Percentiles rank a stretch among this genome's conserved stretches.
Conservation (phyloP, 352 stramenopile genomes). For the Phytophthora agathidicida region DNA sequence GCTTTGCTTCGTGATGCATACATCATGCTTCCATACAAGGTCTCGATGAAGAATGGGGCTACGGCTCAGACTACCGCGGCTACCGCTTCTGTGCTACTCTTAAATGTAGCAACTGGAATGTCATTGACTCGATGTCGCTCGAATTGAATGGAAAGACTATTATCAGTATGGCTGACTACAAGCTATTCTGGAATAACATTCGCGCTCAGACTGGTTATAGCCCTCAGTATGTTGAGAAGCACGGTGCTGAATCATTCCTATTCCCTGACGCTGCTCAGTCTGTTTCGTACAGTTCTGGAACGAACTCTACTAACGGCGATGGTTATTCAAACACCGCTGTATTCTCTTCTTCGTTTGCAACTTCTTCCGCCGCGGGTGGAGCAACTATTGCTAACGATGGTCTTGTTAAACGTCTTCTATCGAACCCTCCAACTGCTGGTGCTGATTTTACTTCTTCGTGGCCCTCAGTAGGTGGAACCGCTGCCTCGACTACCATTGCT, state of each 20-base stretch:
- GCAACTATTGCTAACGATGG: not conserved
- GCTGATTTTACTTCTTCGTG: not conserved
- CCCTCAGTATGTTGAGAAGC: slow-evolving; percentile 17
- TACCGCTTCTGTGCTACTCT: not conserved
- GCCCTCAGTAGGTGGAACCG: not conserved
- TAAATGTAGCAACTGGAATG: slow-evolving; percentile 16
- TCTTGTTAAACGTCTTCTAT: slow-evolving; percentile 4
- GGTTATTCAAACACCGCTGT: slow-evolving; percentile 7
- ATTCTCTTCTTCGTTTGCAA: not conserved
- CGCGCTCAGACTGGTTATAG: slow-evolving; percentile 7
- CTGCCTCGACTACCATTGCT: slow-evolving; percentile 8
- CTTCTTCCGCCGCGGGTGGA: not conserved
- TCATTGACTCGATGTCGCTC: slow-evolving; percentile 8
- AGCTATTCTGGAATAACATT: slow-evolving; percentile 10
- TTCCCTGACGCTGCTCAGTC: slow-evolving; percentile 8
- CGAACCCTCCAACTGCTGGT: slow-evolving; percentile 1
- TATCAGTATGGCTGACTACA: slow-evolving; percentile 10
- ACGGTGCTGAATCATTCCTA: slow-evolving; percentile 7
- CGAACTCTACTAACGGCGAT: not conserved
- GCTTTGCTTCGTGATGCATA: slow-evolving; percentile 5
- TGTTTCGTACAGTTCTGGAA: not conserved
- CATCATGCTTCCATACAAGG: slow-evolving; percentile 10
- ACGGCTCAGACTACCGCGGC: not conserved
- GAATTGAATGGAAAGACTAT: no score
- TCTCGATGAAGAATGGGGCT: slow-evolving; percentile 17